Conservation (phyloP, 352 stramenopile genomes). For the Aphanomyces cochlioides region DNA sequence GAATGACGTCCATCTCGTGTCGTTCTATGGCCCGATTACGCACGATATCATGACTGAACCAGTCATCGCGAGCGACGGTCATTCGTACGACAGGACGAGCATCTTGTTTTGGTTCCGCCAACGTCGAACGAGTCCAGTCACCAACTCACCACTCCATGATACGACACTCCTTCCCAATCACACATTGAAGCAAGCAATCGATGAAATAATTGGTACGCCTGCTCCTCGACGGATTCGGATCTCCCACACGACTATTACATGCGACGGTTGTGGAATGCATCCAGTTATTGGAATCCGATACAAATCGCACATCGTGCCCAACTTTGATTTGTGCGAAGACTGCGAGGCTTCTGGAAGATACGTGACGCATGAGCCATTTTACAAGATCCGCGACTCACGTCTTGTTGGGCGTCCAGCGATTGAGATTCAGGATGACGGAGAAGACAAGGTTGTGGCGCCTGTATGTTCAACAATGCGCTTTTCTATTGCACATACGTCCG, state of each 20-base stretch:
- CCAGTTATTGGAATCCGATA: constrained; percentile 64
- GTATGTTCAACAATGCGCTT: constrained; percentile 1
- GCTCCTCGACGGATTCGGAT: neutral
- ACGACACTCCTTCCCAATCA: constrained; percentile 21
- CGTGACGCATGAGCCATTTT: constrained; percentile 51
- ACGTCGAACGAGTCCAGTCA: constrained; percentile 34
- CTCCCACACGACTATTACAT: constrained; percentile 32
- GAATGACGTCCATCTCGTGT: neutral
- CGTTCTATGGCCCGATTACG: constrained; percentile 90
- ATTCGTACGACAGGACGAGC: constrained; percentile 94
- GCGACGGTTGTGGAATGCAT: constrained; percentile 46
- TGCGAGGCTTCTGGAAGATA: constrained; percentile 61
- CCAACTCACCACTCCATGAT: constrained; percentile 22
- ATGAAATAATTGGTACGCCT: neutral
- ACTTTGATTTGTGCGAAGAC: constrained; percentile 76
- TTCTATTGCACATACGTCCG: constrained; percentile 46
- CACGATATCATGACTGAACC: constrained; percentile 92
- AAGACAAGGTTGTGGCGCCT: constrained; percentile 38
- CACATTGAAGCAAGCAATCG: constrained; percentile 20
- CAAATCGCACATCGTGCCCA: constrained; percentile 58
- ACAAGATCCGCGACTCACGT: constrained; percentile 58
- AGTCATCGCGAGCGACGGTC: constrained; percentile 93
- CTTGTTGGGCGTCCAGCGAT: neutral
- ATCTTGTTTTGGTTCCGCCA: constrained; percentile 92
- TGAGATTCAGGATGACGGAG: neutral